phyloP scores from a whole-genome alignment of 768 basidiomycete species.

The Mycena albidolilacea region DNA sequence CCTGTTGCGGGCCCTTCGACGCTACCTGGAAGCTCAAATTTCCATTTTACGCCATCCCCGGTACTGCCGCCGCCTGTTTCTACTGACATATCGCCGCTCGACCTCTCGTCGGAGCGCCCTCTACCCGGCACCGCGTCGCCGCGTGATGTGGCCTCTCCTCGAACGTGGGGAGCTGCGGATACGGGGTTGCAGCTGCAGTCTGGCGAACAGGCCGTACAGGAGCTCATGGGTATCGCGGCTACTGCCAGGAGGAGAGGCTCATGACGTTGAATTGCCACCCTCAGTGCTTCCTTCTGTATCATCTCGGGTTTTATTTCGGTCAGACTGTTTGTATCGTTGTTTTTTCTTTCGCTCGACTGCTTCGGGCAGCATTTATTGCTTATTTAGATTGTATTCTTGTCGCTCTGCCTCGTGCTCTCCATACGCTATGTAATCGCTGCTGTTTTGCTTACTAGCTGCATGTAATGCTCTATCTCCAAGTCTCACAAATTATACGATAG shows the following conservation, averaged over 20 bases:
- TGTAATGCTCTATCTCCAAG: not conserved
- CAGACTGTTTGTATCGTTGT: not conserved
- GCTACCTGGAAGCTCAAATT: not conserved
- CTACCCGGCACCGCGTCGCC: not conserved
- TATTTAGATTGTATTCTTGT: not conserved
- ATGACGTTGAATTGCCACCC: not conserved
- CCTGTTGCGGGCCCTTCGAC: conserved; percentile 28
- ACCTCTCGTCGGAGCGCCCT: not conserved
- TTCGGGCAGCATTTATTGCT: not conserved
- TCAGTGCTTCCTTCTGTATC: not conserved
- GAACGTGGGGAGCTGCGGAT: not conserved
- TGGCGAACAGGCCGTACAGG: conserved; percentile 17
- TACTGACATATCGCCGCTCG: conserved; percentile 25
- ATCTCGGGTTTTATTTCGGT: not conserved
- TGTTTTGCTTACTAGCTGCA: not conserved
- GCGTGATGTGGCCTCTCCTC: not conserved
- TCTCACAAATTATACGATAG: not conserved
- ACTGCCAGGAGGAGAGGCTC: conserved; percentile 1
- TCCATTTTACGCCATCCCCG: conserved; percentile 35
- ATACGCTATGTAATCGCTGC: conserved; percentile 10
- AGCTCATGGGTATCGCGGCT: conserved; percentile 2
- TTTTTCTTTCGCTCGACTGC: not conserved
- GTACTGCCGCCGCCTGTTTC: conserved; percentile 37
- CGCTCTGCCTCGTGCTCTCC: conserved; percentile 7
- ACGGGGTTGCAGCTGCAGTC: not conserved